Conservation (phyloP, 2,329 filamentous ascomycete species). For the Tolypocladium album region DNA sequence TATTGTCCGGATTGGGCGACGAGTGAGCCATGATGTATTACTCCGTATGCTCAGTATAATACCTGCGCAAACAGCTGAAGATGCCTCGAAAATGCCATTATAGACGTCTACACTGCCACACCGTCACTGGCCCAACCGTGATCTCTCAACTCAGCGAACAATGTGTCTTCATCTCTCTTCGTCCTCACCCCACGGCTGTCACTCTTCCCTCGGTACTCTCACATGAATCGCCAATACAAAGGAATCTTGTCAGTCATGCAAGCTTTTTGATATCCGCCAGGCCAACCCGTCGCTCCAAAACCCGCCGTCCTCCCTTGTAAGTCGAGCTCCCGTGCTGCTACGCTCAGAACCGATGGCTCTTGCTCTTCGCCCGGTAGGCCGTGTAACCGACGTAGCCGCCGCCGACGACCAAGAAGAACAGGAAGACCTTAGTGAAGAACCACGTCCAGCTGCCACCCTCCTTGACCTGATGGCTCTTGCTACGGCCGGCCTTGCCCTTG, state of each 20-base stretch:
- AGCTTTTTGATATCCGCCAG: neutral
- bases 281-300: neutral
- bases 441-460: conserved; percentile 45
- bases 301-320: neutral
- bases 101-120: neutral
- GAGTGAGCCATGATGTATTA: neutral
- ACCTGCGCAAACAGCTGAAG: neutral
- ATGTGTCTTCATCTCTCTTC: neutral
- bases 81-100: neutral
- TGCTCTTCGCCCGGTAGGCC: conserved; percentile 60
- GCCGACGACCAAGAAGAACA: conserved; percentile 52
- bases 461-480: conserved; percentile 23
- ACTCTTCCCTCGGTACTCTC: neutral
- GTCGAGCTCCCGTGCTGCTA: neutral
- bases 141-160: neutral
- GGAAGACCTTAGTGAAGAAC: conserved; percentile 72
- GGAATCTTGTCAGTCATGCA: neutral
- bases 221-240: neutral
- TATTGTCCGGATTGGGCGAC: neutral
- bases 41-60: neutral
- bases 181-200: neutral
- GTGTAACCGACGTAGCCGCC: conserved; percentile 82
- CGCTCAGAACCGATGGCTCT: conserved; percentile 44
- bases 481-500: conserved; percentile 22
- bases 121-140: neutral